A percentile compares a stretch with the other conserved stretches of the same genome.
These are phyloP conservation scores for Eremothecium cymbalariae DNA, from an alignment of 1,139 yeast species.

Conservation along the genomic window DNA sequence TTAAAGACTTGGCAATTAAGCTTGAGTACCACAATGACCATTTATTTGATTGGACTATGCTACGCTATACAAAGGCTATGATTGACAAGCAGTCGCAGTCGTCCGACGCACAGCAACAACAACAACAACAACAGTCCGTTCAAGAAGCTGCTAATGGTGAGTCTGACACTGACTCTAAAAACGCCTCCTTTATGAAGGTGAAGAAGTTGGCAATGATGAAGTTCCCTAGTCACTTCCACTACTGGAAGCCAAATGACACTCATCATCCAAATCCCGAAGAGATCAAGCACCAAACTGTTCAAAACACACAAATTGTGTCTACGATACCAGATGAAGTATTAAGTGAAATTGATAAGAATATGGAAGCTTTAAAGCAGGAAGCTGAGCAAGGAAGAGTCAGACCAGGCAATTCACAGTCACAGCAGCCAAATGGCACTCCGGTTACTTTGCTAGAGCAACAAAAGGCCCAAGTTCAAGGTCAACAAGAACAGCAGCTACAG, in stretches of 20 bases:
- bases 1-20: slow-evolving; percentile 81
- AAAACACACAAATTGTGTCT: slow-evolving; percentile 24
- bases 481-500: slow-evolving; percentile 14
- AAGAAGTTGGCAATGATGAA: slow-evolving; percentile 31
- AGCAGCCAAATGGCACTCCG: slow-evolving; percentile 15
- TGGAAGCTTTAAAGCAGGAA: slow-evolving; percentile 23
- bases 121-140: slow-evolving; percentile 22
- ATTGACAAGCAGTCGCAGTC: slow-evolving; percentile 29
- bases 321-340: slow-evolving; percentile 25
- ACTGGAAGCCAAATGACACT: slow-evolving; percentile 27
- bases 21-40: slow-evolving; percentile 91
- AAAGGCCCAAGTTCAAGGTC: slow-evolving; percentile 14
- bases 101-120: slow-evolving; percentile 13
- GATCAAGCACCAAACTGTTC: slow-evolving; percentile 28
- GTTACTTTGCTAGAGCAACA: slow-evolving; percentile 12
- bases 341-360: slow-evolving; percentile 26
- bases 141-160: slow-evolving; percentile 16
- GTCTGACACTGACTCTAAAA: slow-evolving; percentile 21
- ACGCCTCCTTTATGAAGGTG: slow-evolving; percentile 28
- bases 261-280: slow-evolving; percentile 32
- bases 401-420: slow-evolving; percentile 10
- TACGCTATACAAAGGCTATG: slow-evolving; percentile 62
- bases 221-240: slow-evolving; percentile 32
- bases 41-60: slow-evolving; percentile 94
- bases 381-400: slow-evolving; percentile 13